Conservation (phyloP, 2,329 filamentous ascomycete species). For the Emericellopsis cladophorae region DNA sequence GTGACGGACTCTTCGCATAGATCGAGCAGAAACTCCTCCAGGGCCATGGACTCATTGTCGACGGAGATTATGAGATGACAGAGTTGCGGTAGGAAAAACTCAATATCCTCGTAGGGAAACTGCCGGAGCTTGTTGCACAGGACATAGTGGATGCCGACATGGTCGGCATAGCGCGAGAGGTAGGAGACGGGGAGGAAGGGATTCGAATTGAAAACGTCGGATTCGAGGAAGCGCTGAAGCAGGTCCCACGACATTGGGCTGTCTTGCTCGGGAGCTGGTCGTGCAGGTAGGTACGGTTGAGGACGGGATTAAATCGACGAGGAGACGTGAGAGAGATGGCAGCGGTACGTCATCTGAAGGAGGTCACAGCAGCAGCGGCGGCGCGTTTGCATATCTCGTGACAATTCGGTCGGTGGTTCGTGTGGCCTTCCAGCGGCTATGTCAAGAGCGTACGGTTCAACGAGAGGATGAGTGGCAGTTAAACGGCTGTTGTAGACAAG, state of each 20-base stretch:
- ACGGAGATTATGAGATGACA: conserved; percentile 81
- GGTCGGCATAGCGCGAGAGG: conserved; percentile 80
- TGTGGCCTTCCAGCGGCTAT: too few relatives aligned
- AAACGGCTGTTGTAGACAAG: too few relatives aligned
- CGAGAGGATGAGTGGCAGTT: too few relatives aligned
- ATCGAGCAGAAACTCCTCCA: conserved; percentile 79
- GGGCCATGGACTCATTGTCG: conserved; percentile 82
- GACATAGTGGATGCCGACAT: conserved; percentile 83
- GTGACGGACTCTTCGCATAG: conserved; percentile 81
- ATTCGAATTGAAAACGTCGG: conserved; percentile 86
- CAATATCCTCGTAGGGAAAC: conserved; percentile 83
- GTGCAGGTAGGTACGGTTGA: not conserved
- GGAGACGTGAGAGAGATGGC: conserved; percentile 9
- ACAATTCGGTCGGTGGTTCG: too few relatives aligned
- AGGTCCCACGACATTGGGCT: conserved; percentile 68
- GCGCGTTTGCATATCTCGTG: too few relatives aligned
- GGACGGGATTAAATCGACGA: not conserved
- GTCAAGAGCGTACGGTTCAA: too few relatives aligned
- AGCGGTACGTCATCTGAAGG: conserved; percentile 21
- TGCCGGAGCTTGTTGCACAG: conserved; percentile 80
- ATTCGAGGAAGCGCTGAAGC: conserved; percentile 82
- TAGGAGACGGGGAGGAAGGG: conserved; percentile 82
- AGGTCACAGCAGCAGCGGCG: not conserved
- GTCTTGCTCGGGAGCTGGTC: too few relatives aligned
- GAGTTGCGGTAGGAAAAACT: conserved; percentile 82